Conservation (phyloP, 306 rosid genomes). For the Medicago ruthenica region DNA sequence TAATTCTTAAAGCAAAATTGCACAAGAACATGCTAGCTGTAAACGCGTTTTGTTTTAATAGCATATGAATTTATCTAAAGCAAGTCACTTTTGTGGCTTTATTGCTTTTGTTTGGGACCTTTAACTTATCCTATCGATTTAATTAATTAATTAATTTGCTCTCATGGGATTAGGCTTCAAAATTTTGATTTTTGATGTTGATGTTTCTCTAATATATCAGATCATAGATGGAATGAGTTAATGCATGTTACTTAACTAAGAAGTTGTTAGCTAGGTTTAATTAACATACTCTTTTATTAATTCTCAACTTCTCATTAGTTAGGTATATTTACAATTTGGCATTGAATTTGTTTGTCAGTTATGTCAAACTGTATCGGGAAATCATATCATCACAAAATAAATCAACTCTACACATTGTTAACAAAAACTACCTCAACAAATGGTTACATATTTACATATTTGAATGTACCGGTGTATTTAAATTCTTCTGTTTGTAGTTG, state of each 20-base stretch:
- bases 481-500: too few relatives aligned
- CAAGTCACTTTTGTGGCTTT: constrained; percentile 48
- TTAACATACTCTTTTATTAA: background rate
- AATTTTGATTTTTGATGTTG: constrained; percentile 10
- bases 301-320: background rate
- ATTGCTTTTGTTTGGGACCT: constrained; percentile 44
- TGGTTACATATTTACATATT: too few relatives aligned
- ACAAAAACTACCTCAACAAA: too few relatives aligned
- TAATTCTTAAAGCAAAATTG: constrained; percentile 37
- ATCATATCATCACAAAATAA: too few relatives aligned
- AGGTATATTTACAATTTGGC: background rate
- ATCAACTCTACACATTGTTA: background rate
- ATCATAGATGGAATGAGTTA: background rate
- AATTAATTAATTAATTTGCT: background rate
- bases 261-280: background rate
- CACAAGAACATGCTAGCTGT: constrained; percentile 51
- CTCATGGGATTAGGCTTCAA: background rate
- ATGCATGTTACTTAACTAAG: background rate
- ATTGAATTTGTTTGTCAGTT: background rate
- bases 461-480: too few relatives aligned
- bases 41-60: constrained; percentile 58
- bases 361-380: background rate
- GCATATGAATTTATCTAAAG: constrained; percentile 30
- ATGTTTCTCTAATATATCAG: constrained; percentile 22
- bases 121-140: constrained; percentile 23